These are phyloP conservation scores for Diaporthe australafricana DNA, from an alignment of 2,329 filamentous ascomycete species.

Conservation along the genomic window DNA sequence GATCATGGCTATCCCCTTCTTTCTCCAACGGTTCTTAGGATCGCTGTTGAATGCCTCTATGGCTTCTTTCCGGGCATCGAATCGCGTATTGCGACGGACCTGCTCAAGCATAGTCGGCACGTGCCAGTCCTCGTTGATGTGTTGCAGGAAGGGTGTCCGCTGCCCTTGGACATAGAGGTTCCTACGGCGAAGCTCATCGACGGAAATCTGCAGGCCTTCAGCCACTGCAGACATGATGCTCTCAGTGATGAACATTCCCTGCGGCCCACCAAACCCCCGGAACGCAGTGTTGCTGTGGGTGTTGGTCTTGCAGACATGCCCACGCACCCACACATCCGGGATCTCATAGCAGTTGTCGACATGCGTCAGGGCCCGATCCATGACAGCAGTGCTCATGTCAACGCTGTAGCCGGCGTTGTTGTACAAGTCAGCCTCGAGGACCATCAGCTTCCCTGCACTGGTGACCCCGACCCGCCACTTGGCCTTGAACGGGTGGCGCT, in stretches of 20 bases:
- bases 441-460: conserved; percentile 90
- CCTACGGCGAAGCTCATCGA: conserved; percentile 82
- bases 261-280: conserved; percentile 94
- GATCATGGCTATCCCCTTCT: conserved; percentile 85
- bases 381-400: conserved; percentile 78
- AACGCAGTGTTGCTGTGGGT: conserved; percentile 98
- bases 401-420: conserved; percentile 89
- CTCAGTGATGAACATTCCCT: conserved; percentile 95
- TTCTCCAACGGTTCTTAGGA: conserved; percentile 85
- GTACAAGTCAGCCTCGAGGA: conserved; percentile 89
- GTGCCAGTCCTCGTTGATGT: conserved; percentile 89
- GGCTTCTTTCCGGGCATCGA: conserved; percentile 74
- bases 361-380: conserved; percentile 87
- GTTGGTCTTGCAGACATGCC: conserved; percentile 91
- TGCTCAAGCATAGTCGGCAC: conserved; percentile 96
- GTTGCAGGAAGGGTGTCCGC: conserved; percentile 83
- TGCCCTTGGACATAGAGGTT: conserved; percentile 88
- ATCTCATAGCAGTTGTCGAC: conserved; percentile 91
- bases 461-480: conserved; percentile 96
- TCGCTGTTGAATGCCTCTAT: conserved; percentile 83
- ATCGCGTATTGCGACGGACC: conserved; percentile 82
- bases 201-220: conserved; percentile 85
- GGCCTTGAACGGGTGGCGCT: conserved; percentile 91
- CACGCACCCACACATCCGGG: conserved; percentile 85
- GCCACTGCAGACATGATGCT: conserved; percentile 91